A percentile compares a stretch with the other conserved stretches of the same genome.
Conservation (phyloP, 2,329 filamentous ascomycete genomes). For the Fusarium zealandicum region DNA sequence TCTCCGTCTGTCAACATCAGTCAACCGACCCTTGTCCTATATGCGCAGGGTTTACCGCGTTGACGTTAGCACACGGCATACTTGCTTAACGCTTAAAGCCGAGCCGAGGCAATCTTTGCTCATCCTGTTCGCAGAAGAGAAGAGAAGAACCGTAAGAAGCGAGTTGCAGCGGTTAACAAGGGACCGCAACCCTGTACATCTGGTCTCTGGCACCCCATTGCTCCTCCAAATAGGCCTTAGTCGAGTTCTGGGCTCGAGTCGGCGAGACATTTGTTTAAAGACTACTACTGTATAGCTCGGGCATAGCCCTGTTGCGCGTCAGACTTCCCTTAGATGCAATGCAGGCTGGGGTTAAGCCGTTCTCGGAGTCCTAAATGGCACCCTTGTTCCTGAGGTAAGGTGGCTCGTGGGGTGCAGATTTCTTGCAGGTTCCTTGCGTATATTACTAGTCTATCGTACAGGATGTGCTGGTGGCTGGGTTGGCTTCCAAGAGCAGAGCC, state of each 20-base stretch:
- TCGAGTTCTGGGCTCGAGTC: slow-evolving; percentile 9
- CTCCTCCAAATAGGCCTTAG: slow-evolving; percentile 17
- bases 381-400: neutral
- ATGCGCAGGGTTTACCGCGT: slow-evolving; percentile 1
- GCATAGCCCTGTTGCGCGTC: neutral
- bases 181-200: slow-evolving; percentile 28
- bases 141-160: neutral
- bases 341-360: neutral
- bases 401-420: neutral
- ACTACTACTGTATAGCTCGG: neutral
- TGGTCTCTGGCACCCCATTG: slow-evolving; percentile 4
- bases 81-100: neutral
- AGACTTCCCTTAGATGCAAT: slow-evolving; percentile 1
- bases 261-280: slow-evolving; percentile 4
- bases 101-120: slow-evolving; percentile 14
- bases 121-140: slow-evolving; percentile 6
- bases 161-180: slow-evolving; percentile 7
- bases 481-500: neutral
- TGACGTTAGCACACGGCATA: slow-evolving; percentile 17
- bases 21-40: neutral
- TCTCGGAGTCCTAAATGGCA: neutral
- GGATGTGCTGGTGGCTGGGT: neutral
- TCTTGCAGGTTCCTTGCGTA: slow-evolving; percentile 6
- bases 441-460: slow-evolving; percentile 1
- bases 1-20: neutral